These are phyloP conservation scores for Penicillium salamii DNA, from an alignment of 495 filamentous ascomycete genomes.

Conservation along the genomic window DNA sequence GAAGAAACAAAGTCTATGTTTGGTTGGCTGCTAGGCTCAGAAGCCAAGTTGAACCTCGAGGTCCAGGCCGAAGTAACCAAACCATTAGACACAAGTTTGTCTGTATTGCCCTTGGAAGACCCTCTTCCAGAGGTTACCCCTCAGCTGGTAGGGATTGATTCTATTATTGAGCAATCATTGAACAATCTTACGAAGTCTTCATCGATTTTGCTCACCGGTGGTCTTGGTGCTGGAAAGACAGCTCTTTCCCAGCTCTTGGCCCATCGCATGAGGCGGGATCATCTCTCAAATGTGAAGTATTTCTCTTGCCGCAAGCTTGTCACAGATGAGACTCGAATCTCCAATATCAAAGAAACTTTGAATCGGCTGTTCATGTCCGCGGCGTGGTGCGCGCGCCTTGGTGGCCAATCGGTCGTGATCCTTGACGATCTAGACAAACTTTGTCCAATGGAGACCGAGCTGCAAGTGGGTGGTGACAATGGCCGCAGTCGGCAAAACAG, in stretches of 20 bases:
- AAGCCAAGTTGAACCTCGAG: conserved; percentile 67
- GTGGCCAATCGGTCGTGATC: conserved; percentile 77
- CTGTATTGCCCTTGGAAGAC: conserved; percentile 48
- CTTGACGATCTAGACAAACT: conserved; percentile 91
- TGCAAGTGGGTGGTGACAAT: conserved; percentile 89
- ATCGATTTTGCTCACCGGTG: conserved; percentile 84
- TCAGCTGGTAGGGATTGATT: conserved; percentile 81
- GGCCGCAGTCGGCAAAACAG: conserved; percentile 88
- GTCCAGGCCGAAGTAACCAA: conserved; percentile 66
- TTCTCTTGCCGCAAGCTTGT: conserved; percentile 80
- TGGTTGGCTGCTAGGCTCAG: conserved; percentile 75
- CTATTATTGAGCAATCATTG: conserved; percentile 64
- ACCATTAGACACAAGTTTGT: conserved; percentile 50
- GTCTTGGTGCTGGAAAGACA: conserved; percentile 86
- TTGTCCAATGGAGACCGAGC: conserved; percentile 87
- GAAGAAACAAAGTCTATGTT: conserved; percentile 49
- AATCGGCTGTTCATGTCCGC: conserved; percentile 81
- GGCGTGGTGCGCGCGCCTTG: conserved; percentile 82
- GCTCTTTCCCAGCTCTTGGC: conserved; percentile 65
- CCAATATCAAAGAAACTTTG: conserved; percentile 85
- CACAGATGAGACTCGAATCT: conserved; percentile 82
- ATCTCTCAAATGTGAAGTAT: conserved; percentile 74
- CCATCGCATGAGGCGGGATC: conserved; percentile 59
- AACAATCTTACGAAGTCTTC: conserved; percentile 77
- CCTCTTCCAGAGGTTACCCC: conserved; percentile 51